A percentile compares a stretch with the other conserved stretches of the same genome.
phyloP scores from a whole-genome alignment of 148 eudicot species.

The Pharnaceum exiguum region DNA sequence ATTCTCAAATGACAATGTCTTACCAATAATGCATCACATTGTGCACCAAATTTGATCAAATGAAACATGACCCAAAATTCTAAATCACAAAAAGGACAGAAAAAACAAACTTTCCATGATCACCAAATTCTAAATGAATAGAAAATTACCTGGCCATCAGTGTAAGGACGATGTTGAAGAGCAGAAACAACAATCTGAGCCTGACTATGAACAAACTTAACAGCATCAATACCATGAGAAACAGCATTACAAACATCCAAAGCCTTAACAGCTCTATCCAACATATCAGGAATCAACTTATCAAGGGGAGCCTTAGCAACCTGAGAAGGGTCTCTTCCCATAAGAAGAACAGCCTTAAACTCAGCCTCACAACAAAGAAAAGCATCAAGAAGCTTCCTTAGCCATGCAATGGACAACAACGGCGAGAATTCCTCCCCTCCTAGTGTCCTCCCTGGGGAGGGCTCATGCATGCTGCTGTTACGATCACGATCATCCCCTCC shows the following conservation, averaged over 20 bases:
- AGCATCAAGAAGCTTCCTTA: constrained; percentile 62
- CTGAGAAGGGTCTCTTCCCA: constrained; percentile 62
- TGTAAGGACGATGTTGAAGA: constrained; percentile 48
- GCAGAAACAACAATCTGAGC: constrained; percentile 67
- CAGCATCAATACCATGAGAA: constrained; percentile 60
- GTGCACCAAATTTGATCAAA: background rate
- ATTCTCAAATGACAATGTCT: background rate
- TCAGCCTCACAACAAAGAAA: constrained; percentile 83
- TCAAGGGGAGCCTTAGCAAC: constrained; percentile 69
- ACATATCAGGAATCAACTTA: constrained; percentile 53
- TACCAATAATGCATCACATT: background rate
- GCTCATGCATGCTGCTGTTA: too few relatives aligned
- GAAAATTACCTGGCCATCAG: constrained; percentile 62
- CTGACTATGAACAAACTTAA: constrained; percentile 51
- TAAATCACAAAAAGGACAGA: background rate
- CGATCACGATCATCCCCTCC: background rate
- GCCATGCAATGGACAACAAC: constrained; percentile 68
- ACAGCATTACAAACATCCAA: constrained; percentile 81
- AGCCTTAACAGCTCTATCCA: constrained; percentile 68
- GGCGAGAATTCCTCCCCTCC: too few relatives aligned
- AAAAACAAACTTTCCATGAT: background rate
- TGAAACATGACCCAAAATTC: background rate
- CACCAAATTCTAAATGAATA: background rate
- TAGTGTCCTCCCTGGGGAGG: too few relatives aligned
- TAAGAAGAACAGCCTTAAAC: constrained; percentile 64